A percentile compares a stretch with the other conserved stretches of the same genome.
These are phyloP conservation scores for Chloromonas sp. DNA, from an alignment of 163 green algal genomes.

Conservation along the genomic window DNA sequence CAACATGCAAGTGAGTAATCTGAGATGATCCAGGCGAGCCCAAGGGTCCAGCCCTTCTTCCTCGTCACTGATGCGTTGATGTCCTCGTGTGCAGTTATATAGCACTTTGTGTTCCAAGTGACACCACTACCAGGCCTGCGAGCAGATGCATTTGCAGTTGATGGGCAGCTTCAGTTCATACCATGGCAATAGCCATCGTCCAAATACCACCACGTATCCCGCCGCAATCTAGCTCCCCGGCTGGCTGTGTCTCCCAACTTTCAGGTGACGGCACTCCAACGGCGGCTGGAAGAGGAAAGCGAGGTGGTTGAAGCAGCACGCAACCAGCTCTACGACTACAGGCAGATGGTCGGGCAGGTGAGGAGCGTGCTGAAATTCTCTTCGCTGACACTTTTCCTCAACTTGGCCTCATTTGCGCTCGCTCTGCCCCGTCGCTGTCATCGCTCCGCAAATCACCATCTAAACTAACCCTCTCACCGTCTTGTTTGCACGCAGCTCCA, in stretches of 20 bases:
- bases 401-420: not conserved
- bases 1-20: not conserved
- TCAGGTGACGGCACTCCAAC: not conserved
- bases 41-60: too few relatives aligned
- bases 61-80: too few relatives aligned
- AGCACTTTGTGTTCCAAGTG: too few relatives aligned
- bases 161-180: too few relatives aligned
- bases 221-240: not conserved
- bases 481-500: constrained; percentile 19
- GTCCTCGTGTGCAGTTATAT: too few relatives aligned
- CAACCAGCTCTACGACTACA: constrained; percentile 34
- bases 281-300: constrained; percentile 19
- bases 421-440: not conserved
- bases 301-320: constrained; percentile 30
- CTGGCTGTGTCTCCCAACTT: not conserved
- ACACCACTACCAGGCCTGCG: too few relatives aligned
- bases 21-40: too few relatives aligned
- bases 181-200: too few relatives aligned
- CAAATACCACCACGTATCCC: too few relatives aligned
- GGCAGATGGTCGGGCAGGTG: constrained; percentile 22
- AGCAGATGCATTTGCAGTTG: too few relatives aligned
- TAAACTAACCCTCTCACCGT: not conserved
- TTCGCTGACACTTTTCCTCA: not conserved
- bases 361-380: not conserved
- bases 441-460: not conserved